These are phyloP conservation scores for Vicia villosa DNA, from an alignment of 306 rosid species.

Conservation along the genomic window DNA sequence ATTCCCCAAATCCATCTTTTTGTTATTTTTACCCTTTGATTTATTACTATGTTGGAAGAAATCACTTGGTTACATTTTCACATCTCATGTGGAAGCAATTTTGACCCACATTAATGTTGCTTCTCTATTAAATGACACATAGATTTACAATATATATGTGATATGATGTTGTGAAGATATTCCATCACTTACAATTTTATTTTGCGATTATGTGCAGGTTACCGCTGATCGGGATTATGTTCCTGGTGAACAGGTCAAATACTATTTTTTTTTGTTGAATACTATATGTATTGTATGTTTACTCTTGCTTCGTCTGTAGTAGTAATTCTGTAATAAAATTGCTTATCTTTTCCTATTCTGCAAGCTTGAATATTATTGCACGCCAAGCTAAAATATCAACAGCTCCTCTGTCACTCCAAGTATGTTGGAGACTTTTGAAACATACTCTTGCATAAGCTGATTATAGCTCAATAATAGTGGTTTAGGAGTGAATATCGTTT, in stretches of 20 bases:
- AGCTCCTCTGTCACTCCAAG: neutral
- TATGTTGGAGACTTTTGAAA: neutral
- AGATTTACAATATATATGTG: too few relatives aligned
- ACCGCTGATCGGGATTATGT: slow-evolving; percentile 66
- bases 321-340: neutral
- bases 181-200: slow-evolving; percentile 1
- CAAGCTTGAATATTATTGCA: slow-evolving; percentile 18
- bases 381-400: neutral
- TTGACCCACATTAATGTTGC: neutral
- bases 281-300: slow-evolving; percentile 1
- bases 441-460: neutral
- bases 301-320: slow-evolving; percentile 1
- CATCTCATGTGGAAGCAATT: too few relatives aligned
- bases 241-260: slow-evolving; percentile 73
- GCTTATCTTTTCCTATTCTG: neutral
- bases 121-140: neutral
- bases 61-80: too few relatives aligned
- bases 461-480: neutral
- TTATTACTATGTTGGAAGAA: too few relatives aligned
- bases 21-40: too few relatives aligned
- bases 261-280: slow-evolving; percentile 23
- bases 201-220: slow-evolving; percentile 54
- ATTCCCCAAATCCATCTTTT: too few relatives aligned
- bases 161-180: too few relatives aligned
- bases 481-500: neutral